Conservation (phyloP, 257 asterid genomes). For the Forsythia viridissima region DNA sequence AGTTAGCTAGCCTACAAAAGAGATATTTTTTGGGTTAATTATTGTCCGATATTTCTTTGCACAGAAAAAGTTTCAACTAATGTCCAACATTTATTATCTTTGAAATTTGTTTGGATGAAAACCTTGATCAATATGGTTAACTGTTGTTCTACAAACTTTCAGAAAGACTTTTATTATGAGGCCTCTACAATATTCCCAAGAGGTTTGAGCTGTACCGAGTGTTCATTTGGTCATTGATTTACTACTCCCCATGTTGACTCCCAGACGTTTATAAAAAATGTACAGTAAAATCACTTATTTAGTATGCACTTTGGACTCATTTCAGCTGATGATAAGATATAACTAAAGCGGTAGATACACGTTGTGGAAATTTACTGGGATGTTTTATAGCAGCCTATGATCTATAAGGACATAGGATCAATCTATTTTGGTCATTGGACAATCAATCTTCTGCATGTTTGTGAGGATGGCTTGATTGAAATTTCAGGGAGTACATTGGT, state of each 20-base stretch:
- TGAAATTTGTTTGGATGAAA: neutral
- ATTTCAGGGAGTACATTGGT: neutral
- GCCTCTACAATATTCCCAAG: neutral
- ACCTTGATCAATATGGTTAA: neutral
- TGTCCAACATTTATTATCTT: conserved; percentile 3
- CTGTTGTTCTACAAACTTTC: conserved; percentile 2
- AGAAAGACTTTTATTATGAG: neutral
- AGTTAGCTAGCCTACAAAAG: neutral
- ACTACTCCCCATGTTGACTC: conserved; percentile 7
- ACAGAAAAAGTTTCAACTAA: neutral
- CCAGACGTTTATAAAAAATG: neutral
- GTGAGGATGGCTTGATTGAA: neutral
- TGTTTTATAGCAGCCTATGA: neutral
- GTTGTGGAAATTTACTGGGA: neutral
- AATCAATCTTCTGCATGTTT: neutral
- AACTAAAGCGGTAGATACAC: neutral
- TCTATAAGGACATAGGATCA: neutral
- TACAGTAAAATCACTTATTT: neutral
- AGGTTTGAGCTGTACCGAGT: conserved; percentile 1
- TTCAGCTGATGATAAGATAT: conserved; percentile 6
- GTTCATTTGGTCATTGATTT: conserved; percentile 4
- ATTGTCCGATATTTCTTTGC: neutral
- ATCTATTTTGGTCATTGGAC: neutral
- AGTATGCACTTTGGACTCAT: neutral
- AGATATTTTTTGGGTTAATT: neutral